Percentiles rank a stretch among this genome's conserved stretches.
These are phyloP conservation scores for Hansenula anomala DNA, from an alignment of 1,139 yeast genomes.

Conservation along the genomic window DNA sequence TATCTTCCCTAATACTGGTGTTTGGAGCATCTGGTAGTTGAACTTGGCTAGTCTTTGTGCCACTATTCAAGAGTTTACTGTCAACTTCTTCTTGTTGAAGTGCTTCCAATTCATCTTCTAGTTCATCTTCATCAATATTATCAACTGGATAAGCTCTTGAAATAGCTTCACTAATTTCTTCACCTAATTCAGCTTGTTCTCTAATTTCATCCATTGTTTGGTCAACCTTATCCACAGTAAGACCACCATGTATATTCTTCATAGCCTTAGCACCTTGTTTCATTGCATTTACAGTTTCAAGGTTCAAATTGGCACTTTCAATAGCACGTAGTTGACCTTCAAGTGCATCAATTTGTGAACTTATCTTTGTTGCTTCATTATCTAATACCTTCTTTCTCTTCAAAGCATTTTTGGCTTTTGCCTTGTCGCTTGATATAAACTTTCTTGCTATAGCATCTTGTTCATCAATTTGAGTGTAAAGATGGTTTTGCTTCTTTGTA, in stretches of 20 bases:
- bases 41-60: slow-evolving; percentile 27
- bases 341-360: slow-evolving; percentile 83
- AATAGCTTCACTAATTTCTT: slow-evolving; percentile 93
- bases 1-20: slow-evolving; percentile 18
- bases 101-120: slow-evolving; percentile 86
- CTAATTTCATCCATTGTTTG: slow-evolving; percentile 98
- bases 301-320: slow-evolving; percentile 91
- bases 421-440: slow-evolving; percentile 59
- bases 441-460: slow-evolving; percentile 81
- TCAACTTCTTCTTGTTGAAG: slow-evolving; percentile 78
- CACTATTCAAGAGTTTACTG: slow-evolving; percentile 48
- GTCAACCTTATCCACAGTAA: slow-evolving; percentile 94
- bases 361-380: slow-evolving; percentile 70
- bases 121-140: slow-evolving; percentile 78
- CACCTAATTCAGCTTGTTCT: slow-evolving; percentile 93
- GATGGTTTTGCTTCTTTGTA: slow-evolving; percentile 75
- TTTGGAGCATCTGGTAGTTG: slow-evolving; percentile 37
- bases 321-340: slow-evolving; percentile 88
- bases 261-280: slow-evolving; percentile 95
- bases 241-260: slow-evolving; percentile 93
- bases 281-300: slow-evolving; percentile 98
- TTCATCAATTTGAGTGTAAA: slow-evolving; percentile 78
- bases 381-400: slow-evolving; percentile 85
- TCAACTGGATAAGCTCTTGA: slow-evolving; percentile 73
- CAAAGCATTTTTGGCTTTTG: slow-evolving; percentile 79